phyloP scores from a whole-genome alignment of 768 basidiomycete species.

The Trichaptum fuscoviolaceum region DNA sequence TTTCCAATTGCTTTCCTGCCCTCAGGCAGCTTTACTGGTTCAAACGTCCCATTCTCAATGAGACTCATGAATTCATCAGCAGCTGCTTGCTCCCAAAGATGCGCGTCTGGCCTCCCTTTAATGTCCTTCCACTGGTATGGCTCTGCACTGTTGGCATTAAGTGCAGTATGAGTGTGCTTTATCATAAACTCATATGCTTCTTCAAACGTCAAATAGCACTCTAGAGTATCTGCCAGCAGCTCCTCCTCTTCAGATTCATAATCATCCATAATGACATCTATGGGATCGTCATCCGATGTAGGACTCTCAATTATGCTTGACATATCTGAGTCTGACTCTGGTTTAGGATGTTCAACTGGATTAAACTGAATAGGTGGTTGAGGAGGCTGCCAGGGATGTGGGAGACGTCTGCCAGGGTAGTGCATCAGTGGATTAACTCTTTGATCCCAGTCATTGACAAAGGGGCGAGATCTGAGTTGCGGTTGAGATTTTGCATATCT shows the following conservation, averaged over 20 bases:
- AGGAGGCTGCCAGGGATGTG: background rate
- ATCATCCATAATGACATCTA: constrained; percentile 9
- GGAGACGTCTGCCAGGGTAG: no score
- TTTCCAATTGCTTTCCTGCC: constrained; percentile 21
- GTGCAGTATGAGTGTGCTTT: constrained; percentile 7
- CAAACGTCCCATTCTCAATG: constrained; percentile 14
- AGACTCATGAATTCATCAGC: no score
- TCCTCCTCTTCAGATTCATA: constrained; percentile 13
- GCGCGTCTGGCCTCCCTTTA: background rate
- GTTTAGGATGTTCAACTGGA: no score
- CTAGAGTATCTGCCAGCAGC: constrained; percentile 18
- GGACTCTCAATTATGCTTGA: background rate
- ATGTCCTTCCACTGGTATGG: constrained; percentile 11
- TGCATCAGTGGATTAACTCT: background rate
- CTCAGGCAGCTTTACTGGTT: constrained; percentile 17
- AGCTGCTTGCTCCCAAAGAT: background rate
- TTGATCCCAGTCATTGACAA: constrained; percentile 2
- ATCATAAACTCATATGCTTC: constrained; percentile 17
- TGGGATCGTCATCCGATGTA: background rate
- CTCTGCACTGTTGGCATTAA: constrained; percentile 7
- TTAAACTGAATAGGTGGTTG: no score
- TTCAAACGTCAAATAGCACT: constrained; percentile 7
- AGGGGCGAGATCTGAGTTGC: background rate
- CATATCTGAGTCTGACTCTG: background rate
- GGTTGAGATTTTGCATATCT: constrained; percentile 3